phyloP scores from a whole-genome alignment of 2,329 filamentous ascomycete genomes.

The Neophaeococcomyces mojaviensis region DNA sequence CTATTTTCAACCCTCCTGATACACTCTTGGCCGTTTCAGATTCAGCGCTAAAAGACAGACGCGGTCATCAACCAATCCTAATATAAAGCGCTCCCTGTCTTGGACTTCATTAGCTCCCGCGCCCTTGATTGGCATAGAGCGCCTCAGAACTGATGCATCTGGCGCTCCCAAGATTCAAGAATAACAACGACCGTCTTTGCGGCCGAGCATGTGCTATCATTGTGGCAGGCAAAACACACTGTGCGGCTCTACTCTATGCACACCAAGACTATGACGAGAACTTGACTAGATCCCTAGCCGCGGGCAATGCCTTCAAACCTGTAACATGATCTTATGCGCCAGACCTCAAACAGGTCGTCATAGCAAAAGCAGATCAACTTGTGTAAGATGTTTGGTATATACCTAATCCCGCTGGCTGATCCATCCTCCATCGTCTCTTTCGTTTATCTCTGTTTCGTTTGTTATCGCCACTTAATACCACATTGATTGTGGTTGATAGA shows the following conservation, averaged over 20 bases:
- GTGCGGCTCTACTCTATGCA: neutral
- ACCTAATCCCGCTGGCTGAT: neutral
- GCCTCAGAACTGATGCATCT: neutral
- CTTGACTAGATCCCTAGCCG: neutral
- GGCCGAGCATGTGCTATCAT: neutral
- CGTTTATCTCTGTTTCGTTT: no score
- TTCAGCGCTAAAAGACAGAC: constrained; percentile 1
- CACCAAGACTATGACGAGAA: neutral
- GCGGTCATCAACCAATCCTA: neutral
- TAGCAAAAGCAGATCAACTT: neutral
- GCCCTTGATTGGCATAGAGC: constrained; percentile 2
- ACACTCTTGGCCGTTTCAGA: neutral
- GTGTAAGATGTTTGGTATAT: neutral
- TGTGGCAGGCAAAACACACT: neutral
- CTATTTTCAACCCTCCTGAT: no score
- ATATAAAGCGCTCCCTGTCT: neutral
- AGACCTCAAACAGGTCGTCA: neutral
- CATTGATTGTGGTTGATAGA: no score
- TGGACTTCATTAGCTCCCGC: neutral
- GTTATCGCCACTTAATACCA: no score
- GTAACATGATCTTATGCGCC: neutral
- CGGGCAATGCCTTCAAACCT: neutral
- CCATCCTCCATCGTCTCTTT: neutral
- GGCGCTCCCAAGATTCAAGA: constrained; percentile 3
- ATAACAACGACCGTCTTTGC: neutral